phyloP scores from a whole-genome alignment of 2,329 filamentous ascomycete genomes.

The Talaromyces piceae region DNA sequence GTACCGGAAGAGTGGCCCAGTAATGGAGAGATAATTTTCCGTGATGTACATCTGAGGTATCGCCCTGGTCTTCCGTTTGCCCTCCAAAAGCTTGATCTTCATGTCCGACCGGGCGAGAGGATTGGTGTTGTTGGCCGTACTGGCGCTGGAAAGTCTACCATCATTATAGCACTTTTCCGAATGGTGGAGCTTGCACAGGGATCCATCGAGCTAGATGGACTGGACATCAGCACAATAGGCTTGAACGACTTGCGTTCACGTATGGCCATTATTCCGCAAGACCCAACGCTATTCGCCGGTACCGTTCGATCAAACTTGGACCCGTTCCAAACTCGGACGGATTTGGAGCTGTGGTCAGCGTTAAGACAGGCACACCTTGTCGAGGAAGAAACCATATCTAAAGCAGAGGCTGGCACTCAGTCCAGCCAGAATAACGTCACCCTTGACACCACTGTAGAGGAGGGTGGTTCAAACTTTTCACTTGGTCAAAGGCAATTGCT shows the following conservation, averaged over 20 bases:
- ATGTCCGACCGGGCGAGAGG: constrained; percentile 10
- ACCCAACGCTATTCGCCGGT: constrained; percentile 12
- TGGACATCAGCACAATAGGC: constrained; percentile 11
- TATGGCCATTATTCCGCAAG: constrained; percentile 12
- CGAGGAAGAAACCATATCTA: constrained; percentile 21
- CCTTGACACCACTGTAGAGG: constrained; percentile 74
- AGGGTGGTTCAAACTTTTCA: constrained; percentile 89
- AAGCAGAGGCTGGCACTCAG: constrained; percentile 33
- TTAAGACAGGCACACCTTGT: constrained; percentile 11
- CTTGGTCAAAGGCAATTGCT: constrained; percentile 87
- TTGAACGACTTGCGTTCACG: constrained; percentile 11
- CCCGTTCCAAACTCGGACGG: constrained; percentile 11
- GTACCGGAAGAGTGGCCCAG: constrained; percentile 24
- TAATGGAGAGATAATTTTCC: constrained; percentile 9
- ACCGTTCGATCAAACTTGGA: constrained; percentile 12
- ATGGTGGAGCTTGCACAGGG: constrained; percentile 11
- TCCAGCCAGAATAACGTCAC: constrained; percentile 50
- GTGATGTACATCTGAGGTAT: constrained; percentile 11
- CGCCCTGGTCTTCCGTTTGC: constrained; percentile 10
- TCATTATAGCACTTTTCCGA: constrained; percentile 16
- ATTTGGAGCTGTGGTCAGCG: constrained; percentile 10
- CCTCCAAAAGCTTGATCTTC: constrained; percentile 10
- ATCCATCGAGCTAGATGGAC: constrained; percentile 9
- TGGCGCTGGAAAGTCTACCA: constrained; percentile 16
- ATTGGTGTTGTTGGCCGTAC: constrained; percentile 17